phyloP scores from a whole-genome alignment of 108 stramenopile species.

The Stephanodiscus minutulus region DNA sequence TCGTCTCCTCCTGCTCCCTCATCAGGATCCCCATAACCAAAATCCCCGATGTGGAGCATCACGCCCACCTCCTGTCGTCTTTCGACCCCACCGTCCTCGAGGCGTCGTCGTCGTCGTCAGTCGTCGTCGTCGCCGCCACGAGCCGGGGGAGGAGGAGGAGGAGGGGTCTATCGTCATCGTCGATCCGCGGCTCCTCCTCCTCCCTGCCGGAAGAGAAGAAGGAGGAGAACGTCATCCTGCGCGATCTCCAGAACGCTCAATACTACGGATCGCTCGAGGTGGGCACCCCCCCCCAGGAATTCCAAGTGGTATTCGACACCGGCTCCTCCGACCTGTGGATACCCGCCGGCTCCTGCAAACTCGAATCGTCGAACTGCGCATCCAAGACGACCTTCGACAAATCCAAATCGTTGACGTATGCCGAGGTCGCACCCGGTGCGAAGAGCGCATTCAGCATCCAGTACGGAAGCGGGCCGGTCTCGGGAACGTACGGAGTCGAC shows the following conservation, averaged over 20 bases:
- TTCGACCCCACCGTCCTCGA: conserved; percentile 10
- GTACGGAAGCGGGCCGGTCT: conserved; percentile 91
- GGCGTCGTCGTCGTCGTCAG: not conserved
- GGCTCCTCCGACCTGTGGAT: conserved; percentile 98
- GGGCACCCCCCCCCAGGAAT: conserved; percentile 87
- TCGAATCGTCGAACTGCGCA: conserved; percentile 50
- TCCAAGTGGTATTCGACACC: conserved; percentile 96
- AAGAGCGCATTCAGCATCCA: conserved; percentile 85
- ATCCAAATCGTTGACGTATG: conserved; percentile 49
- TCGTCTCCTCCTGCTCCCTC: conserved; percentile 2
- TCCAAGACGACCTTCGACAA: conserved; percentile 58
- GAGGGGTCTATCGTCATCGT: too few relatives aligned
- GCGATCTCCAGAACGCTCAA: conserved; percentile 66
- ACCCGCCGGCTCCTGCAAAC: conserved; percentile 79
- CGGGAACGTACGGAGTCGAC: conserved; percentile 71
- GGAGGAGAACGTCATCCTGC: conserved; percentile 38
- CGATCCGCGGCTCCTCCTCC: too few relatives aligned
- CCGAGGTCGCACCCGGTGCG: conserved; percentile 47
- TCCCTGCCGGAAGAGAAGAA: too few relatives aligned
- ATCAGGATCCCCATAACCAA: conserved; percentile 27
- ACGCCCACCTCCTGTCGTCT: conserved; percentile 20
- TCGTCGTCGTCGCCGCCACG: conserved; percentile 15
- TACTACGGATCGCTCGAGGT: conserved; percentile 74
- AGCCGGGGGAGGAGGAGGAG: not conserved
- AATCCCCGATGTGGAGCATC: conserved; percentile 29